Percentiles rank a stretch among this genome's conserved stretches.
Evolutionary conservation across 2,329 filamentous ascomycete species (phyloP).

Genomic region (Fusarium heterosporum): DNA sequence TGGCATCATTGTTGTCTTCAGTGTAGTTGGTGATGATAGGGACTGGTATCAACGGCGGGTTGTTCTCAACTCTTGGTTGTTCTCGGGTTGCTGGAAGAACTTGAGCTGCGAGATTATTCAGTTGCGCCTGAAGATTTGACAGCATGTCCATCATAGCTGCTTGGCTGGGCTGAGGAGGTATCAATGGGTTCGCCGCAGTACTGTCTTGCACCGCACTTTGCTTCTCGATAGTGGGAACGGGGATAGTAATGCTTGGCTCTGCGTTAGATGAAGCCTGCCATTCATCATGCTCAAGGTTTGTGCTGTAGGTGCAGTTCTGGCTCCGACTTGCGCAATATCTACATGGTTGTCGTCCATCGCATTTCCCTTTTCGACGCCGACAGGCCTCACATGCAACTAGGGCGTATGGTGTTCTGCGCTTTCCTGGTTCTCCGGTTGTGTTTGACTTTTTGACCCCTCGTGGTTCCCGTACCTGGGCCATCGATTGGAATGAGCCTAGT

Average conservation of each 20-base stretch:
- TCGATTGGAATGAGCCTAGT: background rate
- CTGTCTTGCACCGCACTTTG: background rate
- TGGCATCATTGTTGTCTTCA: background rate
- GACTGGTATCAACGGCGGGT: background rate
- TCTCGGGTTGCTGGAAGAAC: conserved; percentile 11
- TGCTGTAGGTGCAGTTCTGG: conserved; percentile 18
- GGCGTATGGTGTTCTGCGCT: conserved; percentile 25
- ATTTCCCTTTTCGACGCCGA: conserved; percentile 26
- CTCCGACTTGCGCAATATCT: conserved; percentile 10
- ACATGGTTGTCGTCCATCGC: conserved; percentile 21
- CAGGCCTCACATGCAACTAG: conserved; percentile 26
- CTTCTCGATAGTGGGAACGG: background rate
- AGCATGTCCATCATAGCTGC: conserved; percentile 26
- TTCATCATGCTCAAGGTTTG: conserved; percentile 3
- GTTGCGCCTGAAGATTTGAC: conserved; percentile 18
- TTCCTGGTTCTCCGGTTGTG: conserved; percentile 4
- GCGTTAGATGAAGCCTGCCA: background rate
- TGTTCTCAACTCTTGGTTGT: background rate
- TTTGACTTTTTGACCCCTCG: conserved; percentile 13
- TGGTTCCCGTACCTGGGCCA: conserved; percentile 17
- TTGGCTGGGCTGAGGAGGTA: conserved; percentile 8
- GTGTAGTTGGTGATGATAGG: background rate
- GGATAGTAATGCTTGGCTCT: background rate
- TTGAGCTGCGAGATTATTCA: conserved; percentile 28
- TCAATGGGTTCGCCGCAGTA: background rate